A percentile compares a stretch with the other conserved stretches of the same genome.
phyloP scores from a whole-genome alignment of 2,329 filamentous ascomycete genomes.

The Claviceps pusilla region DNA sequence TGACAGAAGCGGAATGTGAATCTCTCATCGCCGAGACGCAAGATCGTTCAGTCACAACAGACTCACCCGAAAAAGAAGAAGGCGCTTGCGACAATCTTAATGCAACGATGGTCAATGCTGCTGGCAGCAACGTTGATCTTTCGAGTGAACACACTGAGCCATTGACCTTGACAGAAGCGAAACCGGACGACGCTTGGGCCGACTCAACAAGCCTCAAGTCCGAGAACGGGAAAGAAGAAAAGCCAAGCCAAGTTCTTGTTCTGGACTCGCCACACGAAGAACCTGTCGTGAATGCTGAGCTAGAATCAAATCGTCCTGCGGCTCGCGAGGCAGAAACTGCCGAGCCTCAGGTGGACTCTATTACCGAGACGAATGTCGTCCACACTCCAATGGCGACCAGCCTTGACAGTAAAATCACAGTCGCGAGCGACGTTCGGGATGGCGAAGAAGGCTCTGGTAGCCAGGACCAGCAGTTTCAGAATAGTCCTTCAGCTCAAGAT shows the following conservation, averaged over 20 bases:
- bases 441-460: not conserved
- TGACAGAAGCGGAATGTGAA: constrained; percentile 13
- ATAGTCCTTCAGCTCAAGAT: not conserved
- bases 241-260: constrained; percentile 9
- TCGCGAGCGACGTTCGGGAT: not conserved
- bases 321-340: not conserved
- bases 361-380: not conserved
- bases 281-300: not conserved
- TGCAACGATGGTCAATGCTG: not conserved
- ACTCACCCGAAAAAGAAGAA: not conserved
- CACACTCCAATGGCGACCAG: not conserved
- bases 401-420: not conserved
- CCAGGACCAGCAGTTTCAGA: not conserved
- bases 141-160: not conserved
- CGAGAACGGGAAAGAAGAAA: constrained; percentile 17
- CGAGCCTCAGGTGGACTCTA: constrained; percentile 1
- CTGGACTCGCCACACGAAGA: constrained; percentile 1
- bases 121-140: not conserved
- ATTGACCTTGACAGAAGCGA: constrained; percentile 14
- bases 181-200: not conserved
- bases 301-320: not conserved
- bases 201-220: constrained; percentile 10
- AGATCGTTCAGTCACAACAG: no score
- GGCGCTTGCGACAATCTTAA: not conserved
- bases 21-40: no score